Evolutionary conservation across 305 asterid species (phyloP).

Genomic region (Plantago lanceolata): DNA sequence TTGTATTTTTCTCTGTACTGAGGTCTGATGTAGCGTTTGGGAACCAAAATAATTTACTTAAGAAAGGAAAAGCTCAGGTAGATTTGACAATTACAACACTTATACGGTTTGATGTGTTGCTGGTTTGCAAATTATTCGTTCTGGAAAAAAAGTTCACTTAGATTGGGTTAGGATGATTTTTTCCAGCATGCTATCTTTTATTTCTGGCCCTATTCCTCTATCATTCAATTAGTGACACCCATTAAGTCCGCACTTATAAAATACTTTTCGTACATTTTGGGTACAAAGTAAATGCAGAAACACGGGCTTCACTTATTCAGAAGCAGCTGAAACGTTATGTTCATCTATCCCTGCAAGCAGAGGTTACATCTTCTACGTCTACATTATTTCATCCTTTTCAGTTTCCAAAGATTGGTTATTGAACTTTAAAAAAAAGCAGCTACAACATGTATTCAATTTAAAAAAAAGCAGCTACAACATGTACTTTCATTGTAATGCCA

Average conservation of each 20-base stretch:
- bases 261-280: slow-evolving; percentile 31
- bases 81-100: neutral
- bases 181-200: no score
- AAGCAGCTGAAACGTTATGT: slow-evolving; percentile 84
- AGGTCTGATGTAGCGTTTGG: neutral
- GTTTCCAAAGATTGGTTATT: slow-evolving; percentile 15
- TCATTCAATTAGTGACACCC: neutral
- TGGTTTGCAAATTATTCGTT: neutral
- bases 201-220: neutral
- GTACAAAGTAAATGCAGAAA: slow-evolving; percentile 66
- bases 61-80: neutral
- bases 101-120: neutral
- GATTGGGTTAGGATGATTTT: neutral
- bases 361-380: slow-evolving; percentile 45
- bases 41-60: neutral
- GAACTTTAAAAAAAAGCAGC: slow-evolving; percentile 7
- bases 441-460: slow-evolving; percentile 7
- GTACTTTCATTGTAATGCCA: neutral
- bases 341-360: slow-evolving; percentile 68
- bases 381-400: neutral
- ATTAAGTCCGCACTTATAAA: neutral
- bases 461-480: slow-evolving; percentile 7
- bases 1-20: no score
- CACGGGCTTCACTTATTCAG: slow-evolving; percentile 51
- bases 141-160: neutral